These are phyloP conservation scores for Cutaneotrichosporon cavernicola DNA, from an alignment of 1,284 basidiomycete species.

Conservation along the genomic window DNA sequence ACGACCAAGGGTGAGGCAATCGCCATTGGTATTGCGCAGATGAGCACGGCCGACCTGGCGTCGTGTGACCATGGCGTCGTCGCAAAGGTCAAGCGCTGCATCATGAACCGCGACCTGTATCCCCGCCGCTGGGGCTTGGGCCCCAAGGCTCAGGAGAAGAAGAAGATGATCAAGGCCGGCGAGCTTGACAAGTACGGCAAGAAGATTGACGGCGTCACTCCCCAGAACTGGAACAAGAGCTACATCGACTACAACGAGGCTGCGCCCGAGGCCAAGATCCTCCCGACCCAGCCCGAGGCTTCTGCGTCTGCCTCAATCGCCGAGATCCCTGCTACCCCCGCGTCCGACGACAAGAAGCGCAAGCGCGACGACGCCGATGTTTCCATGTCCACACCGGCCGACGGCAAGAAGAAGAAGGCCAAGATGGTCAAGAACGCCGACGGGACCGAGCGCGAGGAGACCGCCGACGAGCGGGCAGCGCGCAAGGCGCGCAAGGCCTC, in stretches of 20 bases:
- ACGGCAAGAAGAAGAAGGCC: slow-evolving; percentile 64
- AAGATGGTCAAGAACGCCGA: slow-evolving; percentile 55
- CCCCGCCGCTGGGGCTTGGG: slow-evolving; percentile 98
- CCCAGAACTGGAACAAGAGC: slow-evolving; percentile 83
- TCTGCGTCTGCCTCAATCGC: slow-evolving; percentile 17
- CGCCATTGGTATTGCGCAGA: slow-evolving; percentile 93
- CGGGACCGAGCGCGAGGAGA: slow-evolving; percentile 55
- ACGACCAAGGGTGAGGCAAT: slow-evolving; percentile 99
- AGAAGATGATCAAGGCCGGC: slow-evolving; percentile 94
- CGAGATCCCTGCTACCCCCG: slow-evolving; percentile 42
- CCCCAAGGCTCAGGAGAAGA: slow-evolving; percentile 94
- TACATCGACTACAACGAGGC: slow-evolving; percentile 82
- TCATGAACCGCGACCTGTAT: slow-evolving; percentile 99
- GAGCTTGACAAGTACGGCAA: slow-evolving; percentile 96
- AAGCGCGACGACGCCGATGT: slow-evolving; percentile 56
- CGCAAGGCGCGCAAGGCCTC: slow-evolving; percentile 50
- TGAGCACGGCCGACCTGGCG: slow-evolving; percentile 97
- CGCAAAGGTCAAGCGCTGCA: slow-evolving; percentile 98
- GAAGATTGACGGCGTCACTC: slow-evolving; percentile 85
- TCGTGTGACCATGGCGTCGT: slow-evolving; percentile 99
- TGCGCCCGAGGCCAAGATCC: slow-evolving; percentile 26
- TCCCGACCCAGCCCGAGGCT: slow-evolving; percentile 47
- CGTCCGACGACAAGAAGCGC: slow-evolving; percentile 54
- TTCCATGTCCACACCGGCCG: slow-evolving; percentile 49
- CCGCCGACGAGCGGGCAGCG: slow-evolving; percentile 49